phyloP scores from a whole-genome alignment of 176 grass and related monocot species.

The Saccharum spontaneum region DNA sequence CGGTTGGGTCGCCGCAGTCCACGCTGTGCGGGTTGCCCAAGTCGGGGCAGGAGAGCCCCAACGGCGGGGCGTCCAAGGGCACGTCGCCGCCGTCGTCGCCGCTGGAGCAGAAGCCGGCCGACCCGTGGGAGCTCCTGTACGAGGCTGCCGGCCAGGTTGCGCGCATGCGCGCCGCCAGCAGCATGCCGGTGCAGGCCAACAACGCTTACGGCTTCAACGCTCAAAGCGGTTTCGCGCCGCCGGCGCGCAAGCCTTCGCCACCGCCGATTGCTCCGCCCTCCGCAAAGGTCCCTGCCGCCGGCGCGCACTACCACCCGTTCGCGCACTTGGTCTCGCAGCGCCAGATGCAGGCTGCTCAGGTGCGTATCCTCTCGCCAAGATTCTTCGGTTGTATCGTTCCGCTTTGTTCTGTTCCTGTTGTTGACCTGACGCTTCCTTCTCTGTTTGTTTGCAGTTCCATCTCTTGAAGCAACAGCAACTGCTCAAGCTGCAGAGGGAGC shows the following conservation, averaged over 20 bases:
- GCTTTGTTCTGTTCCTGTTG: not conserved
- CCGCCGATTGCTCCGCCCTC: not conserved
- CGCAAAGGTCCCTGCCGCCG: not conserved
- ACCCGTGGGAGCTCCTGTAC: constrained; percentile 61
- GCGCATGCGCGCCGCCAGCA: constrained; percentile 38
- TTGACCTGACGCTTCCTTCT: not conserved
- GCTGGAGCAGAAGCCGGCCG: constrained; percentile 44
- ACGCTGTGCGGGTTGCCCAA: constrained; percentile 54
- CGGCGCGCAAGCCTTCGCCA: constrained; percentile 26
- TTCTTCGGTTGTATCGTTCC: not conserved
- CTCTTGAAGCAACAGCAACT: constrained; percentile 76
- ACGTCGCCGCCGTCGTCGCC: constrained; percentile 81
- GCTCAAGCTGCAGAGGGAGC: constrained; percentile 59
- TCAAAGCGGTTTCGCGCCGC: not conserved
- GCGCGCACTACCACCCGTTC: constrained; percentile 45
- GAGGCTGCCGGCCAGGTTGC: constrained; percentile 71
- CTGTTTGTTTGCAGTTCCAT: constrained; percentile 47
- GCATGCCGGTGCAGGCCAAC: constrained; percentile 11
- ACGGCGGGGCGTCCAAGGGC: constrained; percentile 51
- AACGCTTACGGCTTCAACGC: not conserved
- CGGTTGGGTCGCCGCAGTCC: constrained; percentile 70
- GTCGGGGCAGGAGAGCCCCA: constrained; percentile 64
- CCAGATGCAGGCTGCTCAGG: constrained; percentile 73
- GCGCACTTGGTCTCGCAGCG: constrained; percentile 52
- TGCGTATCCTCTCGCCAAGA: not conserved